Conservation (phyloP, 2,329 filamentous ascomycete genomes). For the Dactylellina drechsleri region DNA sequence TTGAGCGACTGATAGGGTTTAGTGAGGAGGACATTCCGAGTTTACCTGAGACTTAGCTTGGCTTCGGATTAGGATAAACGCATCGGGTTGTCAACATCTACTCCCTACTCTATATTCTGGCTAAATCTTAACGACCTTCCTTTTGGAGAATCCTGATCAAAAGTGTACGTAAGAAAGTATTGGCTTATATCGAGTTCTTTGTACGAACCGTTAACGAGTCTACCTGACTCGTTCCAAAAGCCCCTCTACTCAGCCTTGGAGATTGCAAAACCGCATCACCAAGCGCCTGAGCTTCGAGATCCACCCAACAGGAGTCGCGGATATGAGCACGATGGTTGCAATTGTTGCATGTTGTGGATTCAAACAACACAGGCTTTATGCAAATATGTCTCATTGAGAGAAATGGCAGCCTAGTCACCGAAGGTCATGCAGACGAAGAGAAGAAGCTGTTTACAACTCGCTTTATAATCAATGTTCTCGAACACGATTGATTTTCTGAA, state of each 20-base stretch:
- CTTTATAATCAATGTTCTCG: constrained; percentile 15
- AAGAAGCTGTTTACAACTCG: constrained; percentile 1
- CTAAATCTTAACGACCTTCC: constrained; percentile 24
- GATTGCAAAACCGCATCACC: constrained; percentile 9
- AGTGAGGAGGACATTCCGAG: no score
- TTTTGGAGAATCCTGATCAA: constrained; percentile 18
- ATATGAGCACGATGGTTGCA: constrained; percentile 13
- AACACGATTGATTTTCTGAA: neutral
- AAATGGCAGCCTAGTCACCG: constrained; percentile 16
- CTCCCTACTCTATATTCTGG: neutral
- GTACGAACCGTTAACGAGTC: no score
- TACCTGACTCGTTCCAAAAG: constrained; percentile 11
- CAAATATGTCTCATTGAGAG: neutral
- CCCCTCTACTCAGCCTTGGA: constrained; percentile 1
- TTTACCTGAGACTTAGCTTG: no score
- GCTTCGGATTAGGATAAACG: no score
- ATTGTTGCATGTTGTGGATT: constrained; percentile 9
- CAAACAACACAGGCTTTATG: constrained; percentile 22
- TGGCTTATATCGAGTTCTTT: constrained; percentile 10
- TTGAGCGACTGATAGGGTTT: no score
- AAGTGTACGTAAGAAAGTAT: neutral
- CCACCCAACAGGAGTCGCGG: constrained; percentile 1
- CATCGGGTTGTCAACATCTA: no score
- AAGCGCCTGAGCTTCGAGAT: neutral
- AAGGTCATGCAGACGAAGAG: neutral